Conservation (phyloP, 805 yeast genomes). For the Naumovozyma baii region DNA sequence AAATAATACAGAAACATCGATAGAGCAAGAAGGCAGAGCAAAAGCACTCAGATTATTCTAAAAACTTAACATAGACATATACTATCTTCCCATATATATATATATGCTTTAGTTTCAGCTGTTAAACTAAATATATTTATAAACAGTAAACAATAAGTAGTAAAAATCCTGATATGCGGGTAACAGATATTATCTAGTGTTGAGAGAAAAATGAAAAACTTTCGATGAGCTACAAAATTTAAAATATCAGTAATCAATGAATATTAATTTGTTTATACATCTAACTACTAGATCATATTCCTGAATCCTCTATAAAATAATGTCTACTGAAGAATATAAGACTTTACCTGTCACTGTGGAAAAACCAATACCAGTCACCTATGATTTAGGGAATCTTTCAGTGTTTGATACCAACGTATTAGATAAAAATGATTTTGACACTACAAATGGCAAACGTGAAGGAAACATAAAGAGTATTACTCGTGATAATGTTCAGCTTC, state of each 20-base stretch:
- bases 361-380: conserved; percentile 80
- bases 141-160: too few relatives aligned
- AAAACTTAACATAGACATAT: too few relatives aligned
- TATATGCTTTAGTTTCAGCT: too few relatives aligned
- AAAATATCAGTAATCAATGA: not conserved
- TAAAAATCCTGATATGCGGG: too few relatives aligned
- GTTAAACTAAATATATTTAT: too few relatives aligned
- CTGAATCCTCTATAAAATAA: conserved; percentile 1
- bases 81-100: too few relatives aligned
- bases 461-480: conserved; percentile 53
- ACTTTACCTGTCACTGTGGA: conserved; percentile 70
- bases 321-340: conserved; percentile 21
- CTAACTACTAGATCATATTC: too few relatives aligned
- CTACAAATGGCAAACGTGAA: conserved; percentile 50
- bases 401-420: conserved; percentile 85
- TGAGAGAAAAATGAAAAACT: not conserved
- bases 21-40: too few relatives aligned
- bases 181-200: too few relatives aligned
- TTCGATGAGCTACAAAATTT: not conserved
- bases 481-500: conserved; percentile 86
- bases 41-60: too few relatives aligned
- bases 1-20: too few relatives aligned
- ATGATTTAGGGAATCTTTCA: conserved; percentile 84
- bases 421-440: conserved; percentile 47
- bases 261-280: too few relatives aligned